Evolutionary conservation across 2,329 filamentous ascomycete genomes (phyloP), one percentile per base, ranked within the genome.

Genomic region (Hypoxylon sp.): DNA sequence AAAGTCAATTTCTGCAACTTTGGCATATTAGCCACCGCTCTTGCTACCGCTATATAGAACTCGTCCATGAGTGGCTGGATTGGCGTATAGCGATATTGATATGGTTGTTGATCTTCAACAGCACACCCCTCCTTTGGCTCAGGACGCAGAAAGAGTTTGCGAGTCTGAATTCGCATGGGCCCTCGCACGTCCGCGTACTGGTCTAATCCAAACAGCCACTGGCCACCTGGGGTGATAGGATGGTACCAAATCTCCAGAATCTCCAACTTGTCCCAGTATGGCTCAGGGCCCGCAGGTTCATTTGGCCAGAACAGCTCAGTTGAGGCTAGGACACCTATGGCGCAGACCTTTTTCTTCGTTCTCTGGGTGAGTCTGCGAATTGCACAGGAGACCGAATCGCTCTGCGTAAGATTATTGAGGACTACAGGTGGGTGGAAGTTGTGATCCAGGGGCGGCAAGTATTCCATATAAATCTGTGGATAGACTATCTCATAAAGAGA

Each of bases 271-370:
- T 39, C 13, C 19, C 19, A 54, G 6, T 42, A 2, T 35, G 51
- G 51, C 7, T 29, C 17, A 4, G 32, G 8, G n/a, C 19, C 11
- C 6, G 11, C 6, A 39, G n/a, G 5, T 4, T 13, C 13, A 10
- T 39, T 54, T 8, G 51, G 51, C 51, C 51, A 54, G 21, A 54
- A 54, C 13, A 54, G 32, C 32, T 54, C 51, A 2, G 51, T 39
- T 13, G 51, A 54, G 21, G 4, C 32, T 21, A 54, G 21, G 1
- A 24, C 6, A 13, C 51, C 35, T 5, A 1, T 7, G 19, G 27
- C 10, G 32, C 0, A 2, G 24, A 54, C 24, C 24, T 5, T 15
- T 1, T 3, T 4, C 13, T n/a, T 39, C 4, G 50, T 27, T 11
- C 32, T 54, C 13, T 54, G 32, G 8, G 11, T 10, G 4, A 54